phyloP scores from a whole-genome alignment of 139 green algal species.

The Desmodesmus armatus region DNA sequence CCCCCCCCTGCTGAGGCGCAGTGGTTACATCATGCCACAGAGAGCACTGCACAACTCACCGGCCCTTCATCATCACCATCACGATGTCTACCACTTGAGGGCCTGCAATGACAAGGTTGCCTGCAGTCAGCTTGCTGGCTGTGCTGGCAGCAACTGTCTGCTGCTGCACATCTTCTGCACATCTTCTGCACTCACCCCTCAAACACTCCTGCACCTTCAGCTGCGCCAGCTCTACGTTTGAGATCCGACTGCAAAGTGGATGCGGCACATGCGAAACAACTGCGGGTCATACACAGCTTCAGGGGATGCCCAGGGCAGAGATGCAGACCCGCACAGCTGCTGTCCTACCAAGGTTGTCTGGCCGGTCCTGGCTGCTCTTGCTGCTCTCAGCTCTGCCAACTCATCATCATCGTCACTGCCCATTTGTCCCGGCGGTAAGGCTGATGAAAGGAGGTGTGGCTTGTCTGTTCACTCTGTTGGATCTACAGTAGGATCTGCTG shows the following conservation, averaged over 20 bases:
- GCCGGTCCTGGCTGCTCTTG: constrained; percentile 57
- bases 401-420: constrained; percentile 66
- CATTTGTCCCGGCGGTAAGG: too few relatives aligned
- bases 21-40: not conserved
- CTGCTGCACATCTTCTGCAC: too few relatives aligned
- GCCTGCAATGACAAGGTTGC: too few relatives aligned
- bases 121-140: too few relatives aligned
- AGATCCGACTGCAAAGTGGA: constrained; percentile 61
- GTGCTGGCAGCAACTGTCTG: too few relatives aligned
- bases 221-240: constrained; percentile 19
- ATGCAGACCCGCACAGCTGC: not conserved
- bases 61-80: constrained; percentile 9
- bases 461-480: too few relatives aligned
- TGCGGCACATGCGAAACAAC: too few relatives aligned
- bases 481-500: too few relatives aligned
- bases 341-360: constrained; percentile 49
- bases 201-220: constrained; percentile 1
- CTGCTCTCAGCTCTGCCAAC: constrained; percentile 65
- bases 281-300: not conserved
- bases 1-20: not conserved
- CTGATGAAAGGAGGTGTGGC: too few relatives aligned
- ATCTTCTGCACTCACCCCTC: constrained; percentile 43
- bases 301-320: not conserved
- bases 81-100: too few relatives aligned
- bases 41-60: not conserved